Base-by-base conservation (phyloP, 2,329 filamentous ascomycete genomes). In the Claviceps capensis region DNA sequence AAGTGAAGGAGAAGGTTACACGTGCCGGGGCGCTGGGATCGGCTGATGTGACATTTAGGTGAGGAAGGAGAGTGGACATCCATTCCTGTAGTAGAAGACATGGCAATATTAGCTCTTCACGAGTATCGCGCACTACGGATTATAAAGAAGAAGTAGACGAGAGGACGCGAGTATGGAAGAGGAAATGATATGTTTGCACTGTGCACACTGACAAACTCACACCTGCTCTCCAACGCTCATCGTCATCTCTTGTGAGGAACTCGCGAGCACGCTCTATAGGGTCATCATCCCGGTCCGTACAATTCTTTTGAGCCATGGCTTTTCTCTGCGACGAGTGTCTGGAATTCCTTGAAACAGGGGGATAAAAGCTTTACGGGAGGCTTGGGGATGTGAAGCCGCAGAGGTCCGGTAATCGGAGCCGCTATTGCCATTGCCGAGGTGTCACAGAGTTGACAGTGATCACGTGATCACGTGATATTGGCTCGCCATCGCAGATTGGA, bases 1-100 rank as follows among this genome's bases (percentile, higher is more conserved):
- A 72, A 2, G 67, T 74, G 63, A 74, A 77, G 53, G 66, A 59
- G 62, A 79, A 76, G 36, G 65, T 69, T 49, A 70, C 58, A 49
- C 61, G 69, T 58, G 70, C 65, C 41, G 71, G 62, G 40, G 58
- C 52, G 23, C 58, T 41, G 30, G 64, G 16, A 43, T 65, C 63
- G 56, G 67, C 60, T 13, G 70, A 69, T 54, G 68, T 49, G 54
- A 79, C 58, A 17, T 60, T 59, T 30, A 78, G 57, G 52, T 69
- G 57, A 3, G 71, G 72, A 40, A 70, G 51, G 49, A 79, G 66
- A 13, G 59, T 51, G 41, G 61, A 54, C 58, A 72, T 70, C 70
- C 72, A 79, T 61, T 71, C 67, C 73, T 76, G 30, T 16, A n/a
- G 30, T 16, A n/a, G 16, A 19, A 13, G 14, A 23, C 8, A 11